Percentiles rank a stretch among this genome's conserved stretches.
Conservation (phyloP, 2,329 filamentous ascomycete species). For the Apiospora malaysiana region DNA sequence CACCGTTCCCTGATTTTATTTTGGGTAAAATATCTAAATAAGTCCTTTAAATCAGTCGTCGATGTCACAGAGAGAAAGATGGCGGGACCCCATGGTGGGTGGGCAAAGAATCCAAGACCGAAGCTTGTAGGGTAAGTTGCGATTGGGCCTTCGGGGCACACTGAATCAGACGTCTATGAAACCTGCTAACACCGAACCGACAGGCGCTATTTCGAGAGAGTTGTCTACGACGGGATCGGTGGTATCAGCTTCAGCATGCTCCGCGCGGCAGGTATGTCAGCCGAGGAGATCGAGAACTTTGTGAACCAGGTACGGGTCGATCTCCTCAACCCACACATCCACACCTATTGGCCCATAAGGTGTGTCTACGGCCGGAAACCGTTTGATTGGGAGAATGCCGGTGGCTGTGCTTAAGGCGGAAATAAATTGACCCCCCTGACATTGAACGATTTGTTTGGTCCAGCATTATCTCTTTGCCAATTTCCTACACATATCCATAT, state of each 20-base stretch:
- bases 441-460: too few species aligned
- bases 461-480: too few species aligned
- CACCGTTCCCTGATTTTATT: too few species aligned
- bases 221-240: constrained; percentile 63
- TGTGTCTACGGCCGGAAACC: not conserved
- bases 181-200: not conserved
- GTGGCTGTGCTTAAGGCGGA: not conserved
- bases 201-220: not conserved
- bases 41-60: not conserved
- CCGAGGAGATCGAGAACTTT: constrained; percentile 77
- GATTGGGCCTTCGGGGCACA: too few species aligned
- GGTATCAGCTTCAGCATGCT: constrained; percentile 77
- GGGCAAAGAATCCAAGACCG: not conserved
- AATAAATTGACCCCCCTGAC: not conserved
- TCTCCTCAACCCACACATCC: not conserved
- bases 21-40: too few species aligned
- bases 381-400: not conserved
- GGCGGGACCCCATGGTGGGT: not conserved
- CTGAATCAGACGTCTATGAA: too few species aligned
- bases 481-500: too few species aligned
- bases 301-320: constrained; percentile 65
- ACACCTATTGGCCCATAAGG: not conserved
- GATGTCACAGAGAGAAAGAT: not conserved
- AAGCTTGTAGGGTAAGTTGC: not conserved
- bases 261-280: constrained; percentile 73